Evolutionary conservation across 352 stramenopile species (phyloP).

Genomic region (Phytophthora multivora): DNA sequence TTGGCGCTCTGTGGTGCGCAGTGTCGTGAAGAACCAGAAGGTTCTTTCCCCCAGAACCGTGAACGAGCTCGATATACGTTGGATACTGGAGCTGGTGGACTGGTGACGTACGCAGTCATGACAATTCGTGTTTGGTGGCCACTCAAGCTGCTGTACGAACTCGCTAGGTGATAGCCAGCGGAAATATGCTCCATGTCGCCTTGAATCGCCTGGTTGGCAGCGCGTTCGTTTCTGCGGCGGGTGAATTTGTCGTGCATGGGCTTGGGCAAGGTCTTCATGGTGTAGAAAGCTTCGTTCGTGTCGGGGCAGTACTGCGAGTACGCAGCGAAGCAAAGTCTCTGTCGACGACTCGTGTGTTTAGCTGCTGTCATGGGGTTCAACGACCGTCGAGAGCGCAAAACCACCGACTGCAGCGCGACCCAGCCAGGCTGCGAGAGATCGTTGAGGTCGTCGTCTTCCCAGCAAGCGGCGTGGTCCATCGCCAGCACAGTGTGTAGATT

Average conservation of each 20-base stretch:
- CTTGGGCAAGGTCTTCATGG: slow-evolving; percentile 66
- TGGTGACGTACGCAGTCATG: slow-evolving; percentile 61
- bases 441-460: slow-evolving; percentile 36
- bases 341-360: slow-evolving; percentile 39
- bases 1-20: slow-evolving; percentile 21
- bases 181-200: slow-evolving; percentile 62
- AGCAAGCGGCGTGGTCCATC: slow-evolving; percentile 21
- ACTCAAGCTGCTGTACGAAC: slow-evolving; percentile 50
- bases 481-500: slow-evolving; percentile 23
- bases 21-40: slow-evolving; percentile 4
- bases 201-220: slow-evolving; percentile 28
- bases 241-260: slow-evolving; percentile 46
- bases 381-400: slow-evolving; percentile 43
- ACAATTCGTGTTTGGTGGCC: slow-evolving; percentile 60
- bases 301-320: slow-evolving; percentile 51
- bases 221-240: slow-evolving; percentile 3
- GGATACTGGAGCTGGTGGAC: not conserved
- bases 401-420: slow-evolving; percentile 55
- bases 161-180: slow-evolving; percentile 64
- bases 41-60: slow-evolving; percentile 25
- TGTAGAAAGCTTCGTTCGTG: slow-evolving; percentile 61
- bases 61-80: slow-evolving; percentile 1
- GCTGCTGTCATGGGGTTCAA: slow-evolving; percentile 40
- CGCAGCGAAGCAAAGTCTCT: slow-evolving; percentile 64
- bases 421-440: slow-evolving; percentile 37